These are phyloP conservation scores for Phoma sp. DNA, from an alignment of 2,329 filamentous ascomycete species.

Conservation along the genomic window DNA sequence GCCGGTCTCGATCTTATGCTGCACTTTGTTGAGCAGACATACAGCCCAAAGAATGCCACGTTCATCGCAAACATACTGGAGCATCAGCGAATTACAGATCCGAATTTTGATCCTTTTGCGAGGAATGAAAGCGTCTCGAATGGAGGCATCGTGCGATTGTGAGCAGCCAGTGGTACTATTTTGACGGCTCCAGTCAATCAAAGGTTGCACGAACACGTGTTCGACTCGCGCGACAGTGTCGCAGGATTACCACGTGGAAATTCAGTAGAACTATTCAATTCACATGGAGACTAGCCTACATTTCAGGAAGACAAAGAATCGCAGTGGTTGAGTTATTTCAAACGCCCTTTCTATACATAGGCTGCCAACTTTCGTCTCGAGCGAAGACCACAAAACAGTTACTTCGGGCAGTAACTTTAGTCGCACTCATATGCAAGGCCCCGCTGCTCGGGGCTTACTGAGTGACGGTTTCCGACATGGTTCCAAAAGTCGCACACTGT, in stretches of 20 bases:
- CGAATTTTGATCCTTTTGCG: slow-evolving; percentile 62
- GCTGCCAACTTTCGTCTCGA: too few species aligned
- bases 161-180: background rate
- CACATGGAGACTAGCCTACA: background rate
- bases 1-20: slow-evolving; percentile 67
- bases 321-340: background rate
- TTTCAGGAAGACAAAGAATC: background rate
- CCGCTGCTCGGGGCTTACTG: slow-evolving; percentile 1
- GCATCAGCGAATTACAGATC: slow-evolving; percentile 61
- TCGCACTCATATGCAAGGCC: background rate
- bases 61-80: slow-evolving; percentile 61
- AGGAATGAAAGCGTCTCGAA: slow-evolving; percentile 22
- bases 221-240: background rate
- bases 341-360: background rate
- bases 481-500: background rate
- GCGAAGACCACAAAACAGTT: background rate
- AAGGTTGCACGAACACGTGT: background rate
- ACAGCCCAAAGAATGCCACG: slow-evolving; percentile 60
- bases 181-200: background rate
- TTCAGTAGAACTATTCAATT: too few species aligned
- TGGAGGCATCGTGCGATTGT: background rate
- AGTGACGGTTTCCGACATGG: background rate
- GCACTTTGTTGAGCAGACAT: slow-evolving; percentile 60
- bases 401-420: background rate
- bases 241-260: background rate